Evolutionary conservation across 257 asterid species (phyloP), one percentile per base, ranked within the genome.

Genomic region (Jacaranda copaia): DNA sequence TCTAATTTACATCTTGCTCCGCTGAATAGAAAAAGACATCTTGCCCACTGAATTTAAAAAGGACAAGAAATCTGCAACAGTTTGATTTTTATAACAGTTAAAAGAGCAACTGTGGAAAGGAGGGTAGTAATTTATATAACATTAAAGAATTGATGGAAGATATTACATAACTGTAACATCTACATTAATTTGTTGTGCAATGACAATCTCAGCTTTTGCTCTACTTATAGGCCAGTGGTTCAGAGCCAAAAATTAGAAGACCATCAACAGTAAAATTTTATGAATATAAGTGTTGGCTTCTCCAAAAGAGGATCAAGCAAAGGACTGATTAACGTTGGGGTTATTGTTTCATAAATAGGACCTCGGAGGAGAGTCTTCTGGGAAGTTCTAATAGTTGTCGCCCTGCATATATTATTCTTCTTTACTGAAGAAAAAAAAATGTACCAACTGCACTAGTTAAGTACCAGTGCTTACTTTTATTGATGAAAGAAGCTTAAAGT

Each of bases 181-280:
- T 55, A 36, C 25, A 46, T 42, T 63, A n/a, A 13, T 69, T 8
- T 56, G 32, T 51, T 70, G 15, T 70, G 68, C 19, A 19, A 35
- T 51, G 67, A 20, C 62, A 51, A 15, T 63, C 73, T 77, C 55
- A 19, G 19, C 51, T 20, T 48, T 72, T 38, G 63, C 48, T 72
- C 51, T 38, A n/a, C 16, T 15, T 65, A 18, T 25, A 5, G 18
- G 36, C 20, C 25, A 14, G 38, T 65, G 49, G 68, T 42, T 65
- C 55, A 0, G 32, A 36, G 46, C 16, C 39, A 56, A 69, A 25
- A n/a, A 57, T 76, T 45, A 60, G 4, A 11, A 12, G 18, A 9
- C 19, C 12, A 16, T 13, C 58, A 12, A 45, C 15, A 45, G 19
- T 46, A 8, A 40, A 9, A 56, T 8, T 55, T 55, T 53, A 15